Base-by-base conservation (phyloP, 2,329 filamentous ascomycete species). In the Lecanicillium sp. region DNA sequence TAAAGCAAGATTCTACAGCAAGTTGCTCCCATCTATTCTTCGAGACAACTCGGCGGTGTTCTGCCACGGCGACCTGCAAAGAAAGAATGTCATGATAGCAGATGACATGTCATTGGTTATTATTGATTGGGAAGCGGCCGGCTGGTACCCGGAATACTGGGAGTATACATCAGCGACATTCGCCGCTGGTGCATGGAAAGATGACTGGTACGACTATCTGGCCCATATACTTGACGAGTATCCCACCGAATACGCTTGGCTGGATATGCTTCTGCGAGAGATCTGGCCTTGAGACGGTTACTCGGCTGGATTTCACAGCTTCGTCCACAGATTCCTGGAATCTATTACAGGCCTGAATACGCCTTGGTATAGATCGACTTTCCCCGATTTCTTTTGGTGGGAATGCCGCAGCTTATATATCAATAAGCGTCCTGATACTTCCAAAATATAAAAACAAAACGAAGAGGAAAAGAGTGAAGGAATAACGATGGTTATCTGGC, bases 81-180 rank as follows among this genome's bases (percentile, higher is more conserved):
- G 55, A 21, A 57, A 59, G 41, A 59, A 55, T 14, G 40, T 58
- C 7, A 51, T 57, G 3, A 17, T 54, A 8, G 27, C 39, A 14
- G 30, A 45, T 10, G 52, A 55, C 20, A 52, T 51, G 3, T 19
- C 39, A n/a, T 7, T 49, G 7, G 42, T 53, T 3, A 44, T 59
- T 7, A 51, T 58, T 26, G 56, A 58, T 38, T 56, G 54, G 57
- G 57, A 59, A 30, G 50, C 47, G 35, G 51, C 56, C 5, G 54
- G 48, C 2, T 61, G 50, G 57, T 58, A 54, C 51, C 57, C 55
- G 2, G 48, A 12, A 1, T 61, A 56, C 36, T 60, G 53, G 55
- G 56, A 59, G 49, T 60, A 58, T 42, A 41, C 50, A 20, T 33
- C 35, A 5, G 54, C 52, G 10, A 55, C 39, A 19, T 53, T 47